These are phyloP conservation scores for Melastoma malabathricum DNA, from an alignment of 345 rosid species.

Conservation along the genomic window DNA sequence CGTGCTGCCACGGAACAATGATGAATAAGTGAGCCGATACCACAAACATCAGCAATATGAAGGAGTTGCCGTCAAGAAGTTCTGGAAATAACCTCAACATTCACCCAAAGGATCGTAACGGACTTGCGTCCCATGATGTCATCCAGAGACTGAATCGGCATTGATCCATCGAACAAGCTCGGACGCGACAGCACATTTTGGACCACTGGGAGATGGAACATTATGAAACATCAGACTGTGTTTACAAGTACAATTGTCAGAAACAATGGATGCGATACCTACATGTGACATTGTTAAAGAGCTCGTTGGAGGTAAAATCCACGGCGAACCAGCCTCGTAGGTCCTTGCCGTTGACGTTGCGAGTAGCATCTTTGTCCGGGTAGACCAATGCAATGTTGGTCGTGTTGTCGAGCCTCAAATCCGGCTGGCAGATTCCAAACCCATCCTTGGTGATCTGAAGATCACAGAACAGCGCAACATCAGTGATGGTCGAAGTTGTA, in stretches of 20 bases:
- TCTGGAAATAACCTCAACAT: slow-evolving; percentile 41
- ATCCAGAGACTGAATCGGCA: slow-evolving; percentile 33
- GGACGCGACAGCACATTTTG: slow-evolving; percentile 47
- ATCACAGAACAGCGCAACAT: slow-evolving; percentile 39
- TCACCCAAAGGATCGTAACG: slow-evolving; percentile 47
- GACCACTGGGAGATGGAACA: slow-evolving; percentile 24
- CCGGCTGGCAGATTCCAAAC: slow-evolving; percentile 49
- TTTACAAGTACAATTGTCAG: no score
- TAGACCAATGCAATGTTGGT: slow-evolving; percentile 27
- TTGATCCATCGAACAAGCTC: slow-evolving; percentile 28
- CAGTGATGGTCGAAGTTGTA: slow-evolving; percentile 12
- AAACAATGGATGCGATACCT: slow-evolving; percentile 4
- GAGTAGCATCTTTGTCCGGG: slow-evolving; percentile 25
- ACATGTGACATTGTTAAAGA: slow-evolving; percentile 26
- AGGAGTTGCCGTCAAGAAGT: background rate
- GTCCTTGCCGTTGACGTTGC: slow-evolving; percentile 43
- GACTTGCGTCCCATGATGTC: slow-evolving; percentile 27
- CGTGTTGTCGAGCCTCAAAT: slow-evolving; percentile 40
- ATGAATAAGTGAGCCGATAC: background rate
- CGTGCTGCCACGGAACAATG: slow-evolving; percentile 31
- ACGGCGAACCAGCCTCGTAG: slow-evolving; percentile 51
- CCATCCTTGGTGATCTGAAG: slow-evolving; percentile 63
- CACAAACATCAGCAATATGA: background rate
- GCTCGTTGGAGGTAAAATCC: slow-evolving; percentile 28
- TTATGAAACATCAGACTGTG: background rate